A percentile compares a stretch with the other conserved stretches of the same genome.
phyloP scores from a whole-genome alignment of 208 protist species.

The Trypanosoma rangeli region DNA sequence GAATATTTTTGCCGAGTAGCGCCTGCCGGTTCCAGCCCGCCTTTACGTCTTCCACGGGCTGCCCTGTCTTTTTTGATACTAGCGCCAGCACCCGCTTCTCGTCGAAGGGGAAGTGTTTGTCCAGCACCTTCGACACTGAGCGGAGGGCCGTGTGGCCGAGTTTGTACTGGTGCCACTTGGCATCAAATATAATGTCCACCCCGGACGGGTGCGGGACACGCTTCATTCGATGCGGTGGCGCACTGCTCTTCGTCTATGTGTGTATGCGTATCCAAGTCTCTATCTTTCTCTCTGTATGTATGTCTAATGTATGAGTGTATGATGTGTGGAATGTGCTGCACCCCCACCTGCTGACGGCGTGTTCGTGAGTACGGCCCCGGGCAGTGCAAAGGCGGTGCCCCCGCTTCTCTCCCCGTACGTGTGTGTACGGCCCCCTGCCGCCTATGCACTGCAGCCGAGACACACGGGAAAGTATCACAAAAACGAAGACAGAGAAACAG shows the following conservation, averaged over 20 bases:
- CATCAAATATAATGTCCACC: constrained; percentile 62
- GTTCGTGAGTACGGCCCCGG: not conserved
- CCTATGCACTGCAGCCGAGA: not conserved
- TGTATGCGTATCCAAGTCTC: not conserved
- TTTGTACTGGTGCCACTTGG: constrained; percentile 86
- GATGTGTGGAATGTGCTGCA: no score
- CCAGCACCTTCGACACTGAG: constrained; percentile 83
- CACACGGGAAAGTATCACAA: not conserved
- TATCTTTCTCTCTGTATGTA: not conserved
- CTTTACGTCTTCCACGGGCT: constrained; percentile 57
- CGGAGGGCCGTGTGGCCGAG: constrained; percentile 53
- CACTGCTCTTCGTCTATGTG: not conserved
- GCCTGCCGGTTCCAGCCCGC: constrained; percentile 66
- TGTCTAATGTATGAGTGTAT: not conserved
- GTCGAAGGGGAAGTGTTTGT: constrained; percentile 87
- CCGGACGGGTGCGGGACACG: constrained; percentile 67
- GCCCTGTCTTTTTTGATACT: constrained; percentile 71
- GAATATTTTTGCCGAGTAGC: constrained; percentile 88
- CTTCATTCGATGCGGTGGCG: constrained; percentile 25
- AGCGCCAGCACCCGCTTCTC: constrained; percentile 60
- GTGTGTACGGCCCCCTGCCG: no score
- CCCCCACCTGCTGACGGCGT: no score
- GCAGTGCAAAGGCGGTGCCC: no score
- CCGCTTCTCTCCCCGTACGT: no score
- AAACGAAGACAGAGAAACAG: not conserved